A percentile compares a stretch with the other conserved stretches of the same genome.
phyloP scores from a whole-genome alignment of 768 basidiomycete species.

The Macrocybe gigantea region DNA sequence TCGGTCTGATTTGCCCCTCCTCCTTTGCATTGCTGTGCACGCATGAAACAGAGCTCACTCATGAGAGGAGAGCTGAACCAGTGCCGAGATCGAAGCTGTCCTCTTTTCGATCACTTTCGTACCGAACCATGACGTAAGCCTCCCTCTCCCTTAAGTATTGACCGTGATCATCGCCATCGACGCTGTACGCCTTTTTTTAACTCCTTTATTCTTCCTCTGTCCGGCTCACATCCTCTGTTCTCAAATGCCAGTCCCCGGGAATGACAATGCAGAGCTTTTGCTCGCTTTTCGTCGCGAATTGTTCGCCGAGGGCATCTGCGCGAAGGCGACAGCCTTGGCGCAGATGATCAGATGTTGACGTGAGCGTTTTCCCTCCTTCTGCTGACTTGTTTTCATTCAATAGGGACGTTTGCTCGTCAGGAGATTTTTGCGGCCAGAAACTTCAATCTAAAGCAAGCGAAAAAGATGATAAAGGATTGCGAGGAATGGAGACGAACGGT shows the following conservation, averaged over 20 bases:
- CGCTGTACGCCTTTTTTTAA: no score
- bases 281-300: slow-evolving; percentile 46
- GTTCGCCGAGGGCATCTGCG: slow-evolving; percentile 47
- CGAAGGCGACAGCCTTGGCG: slow-evolving; percentile 58
- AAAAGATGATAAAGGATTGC: slow-evolving; percentile 61
- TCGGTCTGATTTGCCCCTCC: no score
- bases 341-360: slow-evolving; percentile 54
- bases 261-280: slow-evolving; percentile 30
- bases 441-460: slow-evolving; percentile 52
- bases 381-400: background rate
- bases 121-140: no score
- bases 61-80: no score
- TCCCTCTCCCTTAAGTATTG: no score
- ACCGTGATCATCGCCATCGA: no score
- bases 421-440: slow-evolving; percentile 75
- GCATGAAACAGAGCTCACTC: no score
- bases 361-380: slow-evolving; percentile 19
- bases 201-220: no score
- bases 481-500: slow-evolving; percentile 66
- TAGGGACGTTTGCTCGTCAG: slow-evolving; percentile 24
- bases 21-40: no score
- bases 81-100: no score
- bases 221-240: background rate
- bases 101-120: no score
- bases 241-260: slow-evolving; percentile 8